Conservation (phyloP, 1,139 yeast genomes). For the Arxiozyma heterogenica region DNA sequence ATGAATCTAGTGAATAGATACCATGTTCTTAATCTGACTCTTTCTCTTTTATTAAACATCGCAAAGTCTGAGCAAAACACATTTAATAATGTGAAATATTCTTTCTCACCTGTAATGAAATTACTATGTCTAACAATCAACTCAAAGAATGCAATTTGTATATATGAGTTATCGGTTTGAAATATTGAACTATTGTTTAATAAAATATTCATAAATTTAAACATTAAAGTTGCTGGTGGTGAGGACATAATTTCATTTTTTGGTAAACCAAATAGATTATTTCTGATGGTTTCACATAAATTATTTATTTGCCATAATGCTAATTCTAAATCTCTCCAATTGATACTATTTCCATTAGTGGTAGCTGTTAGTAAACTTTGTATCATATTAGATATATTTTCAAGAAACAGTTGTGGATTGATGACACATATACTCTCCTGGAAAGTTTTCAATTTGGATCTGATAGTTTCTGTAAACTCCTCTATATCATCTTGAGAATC, state of each 20-base stretch:
- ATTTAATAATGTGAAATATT: slow-evolving; percentile 53
- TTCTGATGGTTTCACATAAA: slow-evolving; percentile 71
- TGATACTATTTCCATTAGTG: slow-evolving; percentile 13
- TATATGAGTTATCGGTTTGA: slow-evolving; percentile 59
- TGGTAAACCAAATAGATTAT: slow-evolving; percentile 59
- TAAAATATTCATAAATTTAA: slow-evolving; percentile 44
- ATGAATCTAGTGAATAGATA: slow-evolving; percentile 77
- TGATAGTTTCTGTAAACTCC: slow-evolving; percentile 64
- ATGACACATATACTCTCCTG: slow-evolving; percentile 80
- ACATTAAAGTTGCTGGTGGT: slow-evolving; percentile 52
- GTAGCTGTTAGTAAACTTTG: slow-evolving; percentile 40
- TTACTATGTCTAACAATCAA: slow-evolving; percentile 70
- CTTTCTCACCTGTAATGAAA: slow-evolving; percentile 44
- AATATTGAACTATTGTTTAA: slow-evolving; percentile 35
- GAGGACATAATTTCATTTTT: slow-evolving; percentile 54
- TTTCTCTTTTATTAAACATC: slow-evolving; percentile 60
- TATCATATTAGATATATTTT: slow-evolving; percentile 59
- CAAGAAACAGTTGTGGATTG: slow-evolving; percentile 63
- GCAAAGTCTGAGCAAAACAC: slow-evolving; percentile 76
- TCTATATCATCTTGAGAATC: slow-evolving; percentile 60
- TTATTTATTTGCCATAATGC: slow-evolving; percentile 76
- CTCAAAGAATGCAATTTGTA: slow-evolving; percentile 77
- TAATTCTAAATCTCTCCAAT: slow-evolving; percentile 80
- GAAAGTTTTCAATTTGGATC: slow-evolving; percentile 62
- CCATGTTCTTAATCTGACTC: slow-evolving; percentile 83